Evolutionary conservation across 805 yeast species (phyloP).

Genomic region (Sporopachydermia quercuum): DNA sequence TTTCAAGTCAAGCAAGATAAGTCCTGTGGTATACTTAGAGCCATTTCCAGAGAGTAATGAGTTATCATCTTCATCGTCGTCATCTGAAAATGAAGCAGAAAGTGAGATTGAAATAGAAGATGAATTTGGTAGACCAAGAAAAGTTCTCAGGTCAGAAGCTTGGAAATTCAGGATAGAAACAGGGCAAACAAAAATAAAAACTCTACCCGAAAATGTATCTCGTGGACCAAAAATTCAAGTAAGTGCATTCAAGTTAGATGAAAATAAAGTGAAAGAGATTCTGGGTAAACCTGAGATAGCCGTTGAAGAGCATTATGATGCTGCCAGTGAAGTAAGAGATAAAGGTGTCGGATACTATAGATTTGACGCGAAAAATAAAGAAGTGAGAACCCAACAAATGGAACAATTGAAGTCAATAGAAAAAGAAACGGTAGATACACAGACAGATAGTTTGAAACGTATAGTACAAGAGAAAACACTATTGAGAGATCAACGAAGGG

Average conservation of each 20-base stretch:
- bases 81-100: neutral
- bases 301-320: constrained; percentile 9
- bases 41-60: neutral
- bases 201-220: constrained; percentile 7
- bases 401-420: constrained; percentile 7
- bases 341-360: constrained; percentile 13
- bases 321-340: constrained; percentile 12
- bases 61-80: neutral
- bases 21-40: neutral
- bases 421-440: constrained; percentile 6
- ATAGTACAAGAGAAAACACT: neutral
- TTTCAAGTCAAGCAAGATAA: neutral
- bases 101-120: constrained; percentile 10
- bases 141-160: constrained; percentile 6
- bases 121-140: constrained; percentile 13
- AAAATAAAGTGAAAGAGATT: constrained; percentile 7
- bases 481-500: neutral
- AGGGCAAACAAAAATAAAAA: neutral
- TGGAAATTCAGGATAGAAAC: constrained; percentile 2
- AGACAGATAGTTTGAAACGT: neutral
- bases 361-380: constrained; percentile 8
- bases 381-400: constrained; percentile 9
- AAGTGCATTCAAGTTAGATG: constrained; percentile 9
- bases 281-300: constrained; percentile 6
- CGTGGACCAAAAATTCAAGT: constrained; percentile 11